phyloP scores from a whole-genome alignment of 805 yeast genomes.

The Candida ficus region DNA sequence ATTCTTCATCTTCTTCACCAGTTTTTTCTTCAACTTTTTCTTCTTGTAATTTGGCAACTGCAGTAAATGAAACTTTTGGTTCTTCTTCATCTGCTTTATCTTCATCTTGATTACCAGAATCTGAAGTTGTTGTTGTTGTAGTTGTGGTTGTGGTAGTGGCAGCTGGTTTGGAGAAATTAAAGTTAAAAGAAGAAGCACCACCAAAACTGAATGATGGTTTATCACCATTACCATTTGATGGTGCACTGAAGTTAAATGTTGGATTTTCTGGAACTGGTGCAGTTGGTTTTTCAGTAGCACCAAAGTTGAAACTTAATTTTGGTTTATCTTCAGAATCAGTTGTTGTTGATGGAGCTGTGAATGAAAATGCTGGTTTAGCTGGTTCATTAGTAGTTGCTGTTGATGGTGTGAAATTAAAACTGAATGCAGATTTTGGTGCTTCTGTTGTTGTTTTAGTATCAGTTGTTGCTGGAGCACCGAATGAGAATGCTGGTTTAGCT shows the following conservation, averaged over 20 bases:
- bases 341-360: background rate
- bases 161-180: conserved; percentile 18
- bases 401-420: conserved; percentile 8
- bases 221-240: conserved; percentile 12
- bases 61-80: conserved; percentile 42
- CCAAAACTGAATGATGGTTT: conserved; percentile 26
- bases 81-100: conserved; percentile 39
- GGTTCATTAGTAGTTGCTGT: conserved; percentile 14
- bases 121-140: background rate
- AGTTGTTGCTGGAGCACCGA: conserved; percentile 14
- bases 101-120: background rate
- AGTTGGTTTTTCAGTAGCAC: background rate
- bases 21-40: conserved; percentile 51
- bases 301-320: background rate
- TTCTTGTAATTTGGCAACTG: conserved; percentile 40
- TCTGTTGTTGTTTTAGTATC: background rate
- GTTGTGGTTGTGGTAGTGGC: conserved; percentile 17
- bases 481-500: conserved; percentile 16
- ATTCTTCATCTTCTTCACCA: conserved; percentile 82
- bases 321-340: background rate
- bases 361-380: conserved; percentile 13
- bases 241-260: background rate
- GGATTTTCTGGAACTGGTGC: background rate
- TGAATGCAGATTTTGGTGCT: conserved; percentile 6
- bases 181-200: conserved; percentile 22